phyloP scores from a whole-genome alignment of 352 stramenopile genomes.

The Phytophthora uliginosa region DNA sequence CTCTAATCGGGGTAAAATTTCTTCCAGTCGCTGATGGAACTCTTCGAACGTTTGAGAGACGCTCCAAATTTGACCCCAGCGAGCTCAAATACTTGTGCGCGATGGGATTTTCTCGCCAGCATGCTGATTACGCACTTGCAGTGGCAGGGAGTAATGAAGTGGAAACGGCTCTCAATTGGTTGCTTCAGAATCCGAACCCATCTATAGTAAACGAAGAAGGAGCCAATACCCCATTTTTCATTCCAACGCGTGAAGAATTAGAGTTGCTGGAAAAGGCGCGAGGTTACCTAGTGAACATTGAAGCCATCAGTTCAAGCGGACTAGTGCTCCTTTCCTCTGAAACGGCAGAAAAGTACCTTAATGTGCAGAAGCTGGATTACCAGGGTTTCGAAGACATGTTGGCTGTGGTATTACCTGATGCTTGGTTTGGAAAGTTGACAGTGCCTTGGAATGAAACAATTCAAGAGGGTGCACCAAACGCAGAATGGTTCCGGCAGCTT shows the following conservation, averaged over 20 bases:
- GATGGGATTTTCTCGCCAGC: constrained; percentile 73
- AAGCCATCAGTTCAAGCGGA: constrained; percentile 38
- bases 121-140: constrained; percentile 52
- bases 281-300: constrained; percentile 50
- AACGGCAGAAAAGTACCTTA: constrained; percentile 41
- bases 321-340: constrained; percentile 48
- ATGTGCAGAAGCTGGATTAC: constrained; percentile 61
- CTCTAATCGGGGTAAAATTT: constrained; percentile 62
- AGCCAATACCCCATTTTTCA: constrained; percentile 43
- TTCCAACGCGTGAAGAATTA: constrained; percentile 57
- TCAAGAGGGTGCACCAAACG: constrained; percentile 25
- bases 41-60: constrained; percentile 48
- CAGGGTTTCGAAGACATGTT: constrained; percentile 70
- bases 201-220: constrained; percentile 33
- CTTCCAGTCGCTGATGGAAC: constrained; percentile 68
- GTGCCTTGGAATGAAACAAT: constrained; percentile 32
- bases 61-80: constrained; percentile 29
- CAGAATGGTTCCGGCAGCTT: constrained; percentile 71
- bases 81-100: constrained; percentile 63
- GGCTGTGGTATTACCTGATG: constrained; percentile 49
- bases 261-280: constrained; percentile 49
- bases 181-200: constrained; percentile 67
- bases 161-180: constrained; percentile 73
- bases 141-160: constrained; percentile 45
- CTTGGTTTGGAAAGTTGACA: constrained; percentile 52